Percentiles rank a stretch among this genome's conserved stretches.
These are phyloP conservation scores for Prillingera fragicola DNA, from an alignment of 1,284 basidiomycete species.

Conservation along the genomic window DNA sequence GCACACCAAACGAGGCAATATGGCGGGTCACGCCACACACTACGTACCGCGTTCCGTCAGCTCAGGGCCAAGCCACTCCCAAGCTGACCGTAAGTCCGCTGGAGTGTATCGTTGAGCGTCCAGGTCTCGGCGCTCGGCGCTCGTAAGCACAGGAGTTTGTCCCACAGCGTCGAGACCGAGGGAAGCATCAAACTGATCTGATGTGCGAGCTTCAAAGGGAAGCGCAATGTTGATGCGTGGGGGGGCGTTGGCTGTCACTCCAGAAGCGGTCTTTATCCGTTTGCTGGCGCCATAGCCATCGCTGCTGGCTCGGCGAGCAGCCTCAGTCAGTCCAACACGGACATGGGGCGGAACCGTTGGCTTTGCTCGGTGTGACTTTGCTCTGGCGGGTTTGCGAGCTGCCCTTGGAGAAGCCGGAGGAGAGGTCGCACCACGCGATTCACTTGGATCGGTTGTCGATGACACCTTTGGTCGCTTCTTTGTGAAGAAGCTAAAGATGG, in stretches of 20 bases:
- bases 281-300: slow-evolving; percentile 15
- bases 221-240: slow-evolving; percentile 16
- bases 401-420: no score
- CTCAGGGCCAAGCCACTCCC: slow-evolving; percentile 33
- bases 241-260: slow-evolving; percentile 1
- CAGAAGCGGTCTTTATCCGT: neutral
- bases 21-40: slow-evolving; percentile 5
- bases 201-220: slow-evolving; percentile 9
- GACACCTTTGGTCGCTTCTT: slow-evolving; percentile 30
- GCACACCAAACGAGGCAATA: neutral
- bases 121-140: slow-evolving; percentile 25
- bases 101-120: slow-evolving; percentile 20
- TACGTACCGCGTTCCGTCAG: slow-evolving; percentile 29
- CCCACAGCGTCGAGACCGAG: slow-evolving; percentile 30
- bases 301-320: slow-evolving; percentile 14
- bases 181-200: slow-evolving; percentile 1
- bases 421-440: slow-evolving; percentile 1
- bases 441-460: neutral
- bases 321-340: no score
- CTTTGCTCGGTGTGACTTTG: slow-evolving; percentile 2
- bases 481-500: slow-evolving; percentile 33
- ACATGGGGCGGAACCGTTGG: no score
- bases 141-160: slow-evolving; percentile 16
- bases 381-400: slow-evolving; percentile 10
- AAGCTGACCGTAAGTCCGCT: slow-evolving; percentile 26